Evolutionary conservation across 345 rosid species (phyloP).

Genomic region (Murraya paniculata): DNA sequence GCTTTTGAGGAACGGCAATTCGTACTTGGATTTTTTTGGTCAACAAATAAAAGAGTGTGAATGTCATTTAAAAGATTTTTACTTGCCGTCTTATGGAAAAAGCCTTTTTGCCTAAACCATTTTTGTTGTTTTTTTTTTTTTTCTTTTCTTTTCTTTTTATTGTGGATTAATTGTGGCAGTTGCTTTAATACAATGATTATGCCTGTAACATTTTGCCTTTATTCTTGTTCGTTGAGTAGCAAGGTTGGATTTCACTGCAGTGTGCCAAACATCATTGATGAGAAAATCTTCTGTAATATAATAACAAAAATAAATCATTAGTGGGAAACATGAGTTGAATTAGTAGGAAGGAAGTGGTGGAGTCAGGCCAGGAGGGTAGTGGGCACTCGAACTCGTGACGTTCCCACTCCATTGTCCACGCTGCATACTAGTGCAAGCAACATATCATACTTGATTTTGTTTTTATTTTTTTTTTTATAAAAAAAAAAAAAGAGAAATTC

Average conservation of each 20-base stretch:
- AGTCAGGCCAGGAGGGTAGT: background rate
- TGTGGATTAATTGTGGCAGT: background rate
- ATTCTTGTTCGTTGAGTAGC: background rate
- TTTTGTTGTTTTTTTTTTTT: no score
- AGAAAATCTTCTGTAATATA: background rate
- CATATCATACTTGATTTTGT: background rate
- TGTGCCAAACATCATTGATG: background rate
- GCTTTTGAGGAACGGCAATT: constrained; percentile 15
- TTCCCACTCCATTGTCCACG: background rate
- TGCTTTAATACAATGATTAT: background rate
- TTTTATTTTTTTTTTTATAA: background rate
- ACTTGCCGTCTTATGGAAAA: background rate
- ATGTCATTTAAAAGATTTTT: background rate
- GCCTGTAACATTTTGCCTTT: background rate
- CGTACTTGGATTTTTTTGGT: constrained; percentile 17
- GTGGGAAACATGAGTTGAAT: background rate
- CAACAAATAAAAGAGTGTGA: constrained; percentile 15
- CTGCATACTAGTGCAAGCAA: background rate
- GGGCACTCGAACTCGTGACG: background rate
- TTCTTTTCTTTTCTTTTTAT: no score
- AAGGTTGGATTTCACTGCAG: background rate
- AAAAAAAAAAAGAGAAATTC: no score
- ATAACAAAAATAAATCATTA: background rate
- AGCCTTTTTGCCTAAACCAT: background rate
- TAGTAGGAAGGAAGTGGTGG: background rate